Conservation (phyloP, 2,329 filamentous ascomycete genomes). For the Clonostachys solani region DNA sequence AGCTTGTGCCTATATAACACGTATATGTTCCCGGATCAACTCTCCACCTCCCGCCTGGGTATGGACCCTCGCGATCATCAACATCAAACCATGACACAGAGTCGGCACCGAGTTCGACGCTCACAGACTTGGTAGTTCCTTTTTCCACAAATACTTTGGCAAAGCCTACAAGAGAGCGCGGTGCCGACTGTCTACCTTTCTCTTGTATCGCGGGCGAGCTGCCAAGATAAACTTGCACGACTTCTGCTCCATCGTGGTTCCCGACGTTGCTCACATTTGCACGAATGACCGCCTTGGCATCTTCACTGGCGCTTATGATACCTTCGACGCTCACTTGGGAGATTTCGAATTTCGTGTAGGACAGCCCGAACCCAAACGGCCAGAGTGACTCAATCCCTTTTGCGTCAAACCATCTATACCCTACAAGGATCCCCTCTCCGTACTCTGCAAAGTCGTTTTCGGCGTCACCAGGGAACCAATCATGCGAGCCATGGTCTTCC, state of each 20-base stretch:
- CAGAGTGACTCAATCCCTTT: neutral
- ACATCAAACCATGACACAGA: neutral
- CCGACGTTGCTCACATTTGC: neutral
- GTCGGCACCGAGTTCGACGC: neutral
- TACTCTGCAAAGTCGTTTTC: neutral
- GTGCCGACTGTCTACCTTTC: neutral
- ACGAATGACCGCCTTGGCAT: neutral
- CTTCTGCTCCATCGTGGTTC: neutral
- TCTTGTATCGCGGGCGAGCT: neutral
- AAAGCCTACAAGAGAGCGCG: neutral
- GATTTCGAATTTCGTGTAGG: neutral
- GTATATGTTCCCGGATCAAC: neutral
- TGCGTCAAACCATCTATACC: neutral
- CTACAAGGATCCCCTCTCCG: neutral
- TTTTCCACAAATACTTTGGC: neutral
- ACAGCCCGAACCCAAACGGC: neutral
- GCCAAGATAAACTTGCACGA: neutral
- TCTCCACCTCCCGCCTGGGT: neutral
- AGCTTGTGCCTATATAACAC: neutral
- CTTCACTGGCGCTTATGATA: neutral
- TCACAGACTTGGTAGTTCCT: neutral
- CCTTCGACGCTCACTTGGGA: neutral
- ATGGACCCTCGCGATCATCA: neutral
- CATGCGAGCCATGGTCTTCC: neutral
- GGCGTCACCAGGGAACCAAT: neutral